Conservation (phyloP, 108 stramenopile genomes). For the Conticribra guillardii region DNA sequence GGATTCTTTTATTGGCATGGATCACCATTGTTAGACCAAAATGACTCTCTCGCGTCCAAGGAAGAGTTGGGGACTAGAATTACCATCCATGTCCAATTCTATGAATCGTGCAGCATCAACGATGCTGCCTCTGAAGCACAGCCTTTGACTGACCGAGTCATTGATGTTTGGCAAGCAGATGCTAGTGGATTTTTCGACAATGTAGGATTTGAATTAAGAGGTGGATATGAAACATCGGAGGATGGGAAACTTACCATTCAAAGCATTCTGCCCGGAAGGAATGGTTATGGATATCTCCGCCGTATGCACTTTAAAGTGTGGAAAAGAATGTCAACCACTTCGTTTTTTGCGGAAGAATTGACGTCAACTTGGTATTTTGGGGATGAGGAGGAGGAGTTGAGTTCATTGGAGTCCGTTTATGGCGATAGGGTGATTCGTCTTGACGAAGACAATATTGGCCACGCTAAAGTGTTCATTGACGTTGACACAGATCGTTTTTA, state of each 20-base stretch:
- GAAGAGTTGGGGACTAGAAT: not conserved
- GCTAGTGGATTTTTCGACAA: not conserved
- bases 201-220: not conserved
- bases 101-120: not conserved
- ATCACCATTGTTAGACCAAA: not conserved
- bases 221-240: not conserved
- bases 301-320: not conserved
- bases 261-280: not conserved
- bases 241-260: not conserved
- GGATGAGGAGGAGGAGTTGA: not conserved
- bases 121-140: no score
- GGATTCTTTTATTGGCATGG: not conserved
- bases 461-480: not conserved
- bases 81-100: not conserved
- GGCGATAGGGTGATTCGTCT: not conserved
- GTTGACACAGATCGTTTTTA: not conserved
- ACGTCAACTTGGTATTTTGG: not conserved
- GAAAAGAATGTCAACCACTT: not conserved
- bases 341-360: not conserved
- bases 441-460: not conserved
- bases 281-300: not conserved
- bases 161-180: not conserved
- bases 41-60: not conserved
- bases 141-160: not conserved
- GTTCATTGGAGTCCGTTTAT: not conserved